Evolutionary conservation across 805 yeast genomes (phyloP), one percentile per base, ranked within the genome.

Genomic region (Naumovozyma baii): DNA sequence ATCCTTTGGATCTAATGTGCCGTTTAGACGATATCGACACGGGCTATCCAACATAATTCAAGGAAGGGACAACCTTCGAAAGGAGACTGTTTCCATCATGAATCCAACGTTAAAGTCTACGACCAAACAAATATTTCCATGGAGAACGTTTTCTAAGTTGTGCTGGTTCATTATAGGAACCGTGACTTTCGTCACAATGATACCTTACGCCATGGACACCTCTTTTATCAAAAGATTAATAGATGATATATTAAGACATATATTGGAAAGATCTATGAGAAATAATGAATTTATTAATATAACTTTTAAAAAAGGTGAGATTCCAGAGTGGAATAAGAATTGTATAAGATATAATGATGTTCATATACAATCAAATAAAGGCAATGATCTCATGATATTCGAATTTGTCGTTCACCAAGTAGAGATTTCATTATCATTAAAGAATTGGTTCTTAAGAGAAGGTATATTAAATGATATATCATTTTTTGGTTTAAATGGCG

Each of bases 311-410:
- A 83, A 76, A 38, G 96, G 96, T 0, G 77, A 87, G 41, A 90
- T 85, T 2, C 96, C 96, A 0, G 86, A 85, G 43, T 90, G 96
- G 96, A 72, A 76, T 40, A 83, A 80, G 47, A 92, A 95, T 1
- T 80, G 77, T 48, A 85, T 88, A 42, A 75, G 79, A 40, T 80
- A 90, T 58, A 74, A 78, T 40, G 82, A 83, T 48, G 92, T 94
- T 38, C 70, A 75, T 5, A 69, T 74, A 28, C 82, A 80, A 1
- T 76, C 76, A n/a, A 52, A 52, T 15, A 44, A 50, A 3, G 22
- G 37, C n/a, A 39, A 40, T 35, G 29, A 47, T 20, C 14, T 80
- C 50, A 74, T 86, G 50, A 80, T 81, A 52, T 81, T 83, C 57
- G 92, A 85, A 52, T 60, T 92, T 31, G 76, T 82, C 1, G 76